Evolutionary conservation across 169 alveolate species (phyloP).

Genomic region (Cyclospora cayetanensis): DNA sequence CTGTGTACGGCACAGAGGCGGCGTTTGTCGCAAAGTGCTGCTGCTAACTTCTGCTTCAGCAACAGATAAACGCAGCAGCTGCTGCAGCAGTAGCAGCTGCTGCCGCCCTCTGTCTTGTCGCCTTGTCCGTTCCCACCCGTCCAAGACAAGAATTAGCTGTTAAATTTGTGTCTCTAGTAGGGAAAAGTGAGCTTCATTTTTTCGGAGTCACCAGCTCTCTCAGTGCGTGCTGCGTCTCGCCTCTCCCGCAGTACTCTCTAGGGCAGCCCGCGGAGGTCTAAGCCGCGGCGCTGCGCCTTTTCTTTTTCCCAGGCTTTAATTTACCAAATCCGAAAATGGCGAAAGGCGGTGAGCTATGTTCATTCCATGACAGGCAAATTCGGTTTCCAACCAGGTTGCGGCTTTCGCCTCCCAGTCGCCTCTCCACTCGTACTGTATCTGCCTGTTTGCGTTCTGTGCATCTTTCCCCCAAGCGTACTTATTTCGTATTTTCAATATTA

Average conservation of each 20-base stretch:
- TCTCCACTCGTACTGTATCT: no score
- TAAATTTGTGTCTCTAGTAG: conserved; percentile 3
- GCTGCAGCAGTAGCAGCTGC: conserved; percentile 64
- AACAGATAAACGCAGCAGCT: background rate
- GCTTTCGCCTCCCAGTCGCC: no score
- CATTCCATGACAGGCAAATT: background rate
- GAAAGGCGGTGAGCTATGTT: conserved; percentile 24
- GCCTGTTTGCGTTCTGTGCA: no score
- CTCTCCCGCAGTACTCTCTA: background rate
- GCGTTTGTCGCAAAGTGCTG: no score
- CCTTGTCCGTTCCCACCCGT: background rate
- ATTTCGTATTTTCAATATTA: background rate
- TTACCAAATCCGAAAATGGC: conserved; percentile 26
- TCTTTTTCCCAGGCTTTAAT: background rate
- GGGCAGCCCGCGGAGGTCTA: conserved; percentile 39
- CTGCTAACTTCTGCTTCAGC: background rate
- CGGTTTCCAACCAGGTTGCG: no score
- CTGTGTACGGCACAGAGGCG: no score
- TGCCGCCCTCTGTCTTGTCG: conserved; percentile 64
- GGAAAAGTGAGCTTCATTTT: background rate
- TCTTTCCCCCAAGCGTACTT: background rate
- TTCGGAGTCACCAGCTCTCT: background rate
- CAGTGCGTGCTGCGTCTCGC: background rate
- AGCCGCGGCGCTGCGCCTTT: conserved; percentile 42
- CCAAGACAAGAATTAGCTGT: background rate